Base-by-base conservation (phyloP, 768 basidiomycete species). In the Phallus indusiatus region DNA sequence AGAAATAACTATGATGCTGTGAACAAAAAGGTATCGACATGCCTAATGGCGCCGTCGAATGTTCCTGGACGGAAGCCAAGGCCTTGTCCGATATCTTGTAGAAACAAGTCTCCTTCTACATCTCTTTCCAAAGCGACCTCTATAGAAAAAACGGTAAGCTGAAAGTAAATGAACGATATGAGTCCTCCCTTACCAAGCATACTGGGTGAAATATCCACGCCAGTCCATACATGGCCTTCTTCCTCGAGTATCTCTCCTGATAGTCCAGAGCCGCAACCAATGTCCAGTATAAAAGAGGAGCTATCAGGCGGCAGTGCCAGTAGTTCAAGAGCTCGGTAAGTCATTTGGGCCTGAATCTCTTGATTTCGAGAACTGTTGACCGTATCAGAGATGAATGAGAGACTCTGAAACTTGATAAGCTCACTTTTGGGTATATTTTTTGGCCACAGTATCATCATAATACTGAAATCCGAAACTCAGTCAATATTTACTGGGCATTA, bases 21-120 rank as follows among this genome's bases (percentile, higher is more conserved):
- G n/a, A 21, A 35, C 47, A 10, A 1, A 48, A 16, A 22, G 24
- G 57, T 7, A 28, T 10, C n/a, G n/a, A 66, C 75, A 35, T 37
- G 88, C 94, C 94, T 95, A 67, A 99, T 98, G 6, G 92, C 94
- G 46, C 95, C 96, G 69, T 99, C 96, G 69, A 99, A 98, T 62
- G 89, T 88, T 61, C 95, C 96, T 59, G 96, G 90, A 46, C 96
- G 81, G 71, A 96, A 99, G 7, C 94, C 94, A 67, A 98, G 90
- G 0, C 96, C 96, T 70, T 99, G 96, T 0, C 96, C 96, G 47
- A 98, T 96, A 67, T 99, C 96, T 64, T 97, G 94, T 35, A 98
- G 71, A 70, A 99, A 95, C 21, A 99, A 74, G 71, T 99, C 96
- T 2, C 96, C 96, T 63, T 94, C 92, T 0, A 97, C 89, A 68